A percentile compares a stretch with the other conserved stretches of the same genome.
phyloP scores from a whole-genome alignment of 495 filamentous ascomycete genomes.

The Tetracladium setigerum region DNA sequence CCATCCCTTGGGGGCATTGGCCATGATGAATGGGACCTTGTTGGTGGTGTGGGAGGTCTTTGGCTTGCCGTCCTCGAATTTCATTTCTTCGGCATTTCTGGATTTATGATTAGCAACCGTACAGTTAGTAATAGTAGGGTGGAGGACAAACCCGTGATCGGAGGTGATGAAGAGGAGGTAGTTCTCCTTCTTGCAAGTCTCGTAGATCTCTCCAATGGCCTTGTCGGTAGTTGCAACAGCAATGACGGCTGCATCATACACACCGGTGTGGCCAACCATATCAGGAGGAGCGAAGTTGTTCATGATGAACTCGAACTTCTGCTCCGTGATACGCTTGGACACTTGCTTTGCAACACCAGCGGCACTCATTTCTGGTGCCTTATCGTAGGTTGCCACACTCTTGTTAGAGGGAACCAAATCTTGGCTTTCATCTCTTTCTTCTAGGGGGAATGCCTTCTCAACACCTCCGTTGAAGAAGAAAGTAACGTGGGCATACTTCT shows the following conservation, averaged over 20 bases:
- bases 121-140: background rate
- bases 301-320: slow-evolving; percentile 91
- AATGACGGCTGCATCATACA: slow-evolving; percentile 90
- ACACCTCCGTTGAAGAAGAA: slow-evolving; percentile 99
- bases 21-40: slow-evolving; percentile 96
- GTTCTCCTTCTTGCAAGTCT: slow-evolving; percentile 84
- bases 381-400: slow-evolving; percentile 90
- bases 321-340: slow-evolving; percentile 69
- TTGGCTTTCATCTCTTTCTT: slow-evolving; percentile 60
- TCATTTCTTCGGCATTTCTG: slow-evolving; percentile 97
- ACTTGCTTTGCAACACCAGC: slow-evolving; percentile 81
- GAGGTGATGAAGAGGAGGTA: slow-evolving; percentile 92
- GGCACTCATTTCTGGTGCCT: slow-evolving; percentile 94
- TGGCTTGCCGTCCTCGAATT: slow-evolving; percentile 86
- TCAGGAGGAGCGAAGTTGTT: slow-evolving; percentile 99
- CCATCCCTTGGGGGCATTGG: slow-evolving; percentile 87
- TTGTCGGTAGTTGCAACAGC: slow-evolving; percentile 80
- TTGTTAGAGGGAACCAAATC: slow-evolving; percentile 56
- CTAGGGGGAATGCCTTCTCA: slow-evolving; percentile 90
- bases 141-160: slow-evolving; percentile 69
- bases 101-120: background rate
- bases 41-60: slow-evolving; percentile 98
- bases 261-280: slow-evolving; percentile 98
- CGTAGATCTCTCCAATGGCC: slow-evolving; percentile 86
- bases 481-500: slow-evolving; percentile 98